A percentile compares a stretch with the other conserved stretches of the same genome.
phyloP scores from a whole-genome alignment of 139 green algal species.

The Coelastrella sp. region DNA sequence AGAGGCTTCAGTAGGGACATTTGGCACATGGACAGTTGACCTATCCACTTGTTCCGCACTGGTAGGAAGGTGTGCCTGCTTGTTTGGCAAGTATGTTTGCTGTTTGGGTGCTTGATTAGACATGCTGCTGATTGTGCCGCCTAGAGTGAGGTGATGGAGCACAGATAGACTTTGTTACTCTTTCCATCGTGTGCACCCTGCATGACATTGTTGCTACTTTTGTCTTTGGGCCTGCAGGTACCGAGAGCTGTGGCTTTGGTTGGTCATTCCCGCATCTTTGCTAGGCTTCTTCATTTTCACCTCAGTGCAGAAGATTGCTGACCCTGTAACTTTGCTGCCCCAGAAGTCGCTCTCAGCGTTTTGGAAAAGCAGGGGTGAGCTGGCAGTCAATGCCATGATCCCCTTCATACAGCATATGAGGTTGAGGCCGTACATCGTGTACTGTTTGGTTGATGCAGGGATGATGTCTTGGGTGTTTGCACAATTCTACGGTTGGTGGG shows the following conservation, averaged over 20 bases:
- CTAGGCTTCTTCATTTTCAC: background rate
- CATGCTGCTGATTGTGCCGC: too few relatives aligned
- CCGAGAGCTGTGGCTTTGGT: conserved; percentile 24
- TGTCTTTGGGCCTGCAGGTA: conserved; percentile 7
- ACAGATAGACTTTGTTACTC: too few relatives aligned
- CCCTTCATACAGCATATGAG: conserved; percentile 40
- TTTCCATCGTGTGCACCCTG: too few relatives aligned
- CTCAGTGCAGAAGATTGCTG: background rate
- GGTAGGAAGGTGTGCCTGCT: too few relatives aligned
- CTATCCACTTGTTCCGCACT: too few relatives aligned
- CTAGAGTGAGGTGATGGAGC: too few relatives aligned
- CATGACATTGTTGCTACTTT: too few relatives aligned
- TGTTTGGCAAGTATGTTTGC: too few relatives aligned
- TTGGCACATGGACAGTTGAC: too few relatives aligned
- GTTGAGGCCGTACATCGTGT: conserved; percentile 16
- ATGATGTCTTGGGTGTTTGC: conserved; percentile 14
- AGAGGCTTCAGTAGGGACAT: too few relatives aligned
- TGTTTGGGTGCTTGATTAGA: too few relatives aligned
- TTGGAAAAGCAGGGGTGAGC: background rate
- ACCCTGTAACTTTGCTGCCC: background rate
- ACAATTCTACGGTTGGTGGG: background rate
- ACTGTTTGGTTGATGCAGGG: background rate
- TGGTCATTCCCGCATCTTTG: background rate
- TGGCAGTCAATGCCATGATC: background rate
- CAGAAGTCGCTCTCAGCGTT: conserved; percentile 8